phyloP scores from a whole-genome alignment of 2,329 filamentous ascomycete species.

The Epichloe bromicola region DNA sequence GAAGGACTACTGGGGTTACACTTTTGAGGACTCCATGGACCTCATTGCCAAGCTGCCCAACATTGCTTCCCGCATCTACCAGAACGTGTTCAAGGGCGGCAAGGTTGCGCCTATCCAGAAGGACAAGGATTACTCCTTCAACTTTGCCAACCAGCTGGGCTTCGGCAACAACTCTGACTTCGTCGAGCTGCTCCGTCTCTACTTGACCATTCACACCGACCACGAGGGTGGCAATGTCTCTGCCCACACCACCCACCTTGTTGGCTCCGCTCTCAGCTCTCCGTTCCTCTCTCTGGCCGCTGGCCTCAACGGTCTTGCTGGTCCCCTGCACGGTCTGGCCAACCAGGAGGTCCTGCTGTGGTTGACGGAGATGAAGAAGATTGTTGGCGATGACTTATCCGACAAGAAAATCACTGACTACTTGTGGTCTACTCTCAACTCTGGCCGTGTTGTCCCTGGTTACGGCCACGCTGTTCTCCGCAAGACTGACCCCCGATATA shows the following conservation, averaged over 20 bases:
- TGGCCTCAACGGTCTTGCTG: constrained; percentile 94
- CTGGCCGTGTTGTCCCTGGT: constrained; percentile 89
- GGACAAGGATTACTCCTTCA: constrained; percentile 99
- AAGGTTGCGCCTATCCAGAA: constrained; percentile 93
- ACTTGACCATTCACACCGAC: constrained; percentile 99
- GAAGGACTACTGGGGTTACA: constrained; percentile 99
- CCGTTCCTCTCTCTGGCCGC: constrained; percentile 93
- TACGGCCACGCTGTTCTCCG: constrained; percentile 98
- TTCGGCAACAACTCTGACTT: constrained; percentile 94
- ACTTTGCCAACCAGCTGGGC: constrained; percentile 98
- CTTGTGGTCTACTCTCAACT: constrained; percentile 94
- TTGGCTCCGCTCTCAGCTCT: constrained; percentile 91
- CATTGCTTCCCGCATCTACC: constrained; percentile 97
- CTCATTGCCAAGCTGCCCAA: constrained; percentile 98
- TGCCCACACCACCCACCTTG: constrained; percentile 96
- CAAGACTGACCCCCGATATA: constrained; percentile 99
- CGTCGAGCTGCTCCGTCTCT: constrained; percentile 94
- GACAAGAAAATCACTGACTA: constrained; percentile 97
- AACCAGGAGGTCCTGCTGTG: constrained; percentile 99
- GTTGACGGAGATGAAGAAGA: constrained; percentile 98
- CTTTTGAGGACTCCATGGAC: constrained; percentile 99
- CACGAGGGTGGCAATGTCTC: constrained; percentile 99
- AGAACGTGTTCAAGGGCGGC: constrained; percentile 99
- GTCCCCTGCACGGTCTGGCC: constrained; percentile 94
- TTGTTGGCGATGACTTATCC: constrained; percentile 83